phyloP scores from a whole-genome alignment of 2,329 filamentous ascomycete species.

The Neonectria ditissima region DNA sequence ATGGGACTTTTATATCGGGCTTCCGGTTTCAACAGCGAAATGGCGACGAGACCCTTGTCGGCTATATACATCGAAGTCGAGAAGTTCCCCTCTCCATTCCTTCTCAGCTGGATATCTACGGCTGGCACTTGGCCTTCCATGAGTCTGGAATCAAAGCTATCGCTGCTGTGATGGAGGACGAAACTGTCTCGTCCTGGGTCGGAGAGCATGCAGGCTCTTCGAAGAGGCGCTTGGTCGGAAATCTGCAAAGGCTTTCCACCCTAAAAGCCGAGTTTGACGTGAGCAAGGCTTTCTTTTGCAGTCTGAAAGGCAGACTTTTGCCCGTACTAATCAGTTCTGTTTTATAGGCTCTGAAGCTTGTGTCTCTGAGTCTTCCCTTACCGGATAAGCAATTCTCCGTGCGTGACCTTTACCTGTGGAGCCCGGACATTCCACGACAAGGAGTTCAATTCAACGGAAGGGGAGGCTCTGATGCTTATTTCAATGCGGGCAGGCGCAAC shows the following conservation, averaged over 20 bases:
- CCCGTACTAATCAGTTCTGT: too few species aligned
- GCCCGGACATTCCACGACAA: too few species aligned
- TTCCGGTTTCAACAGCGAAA: conserved; percentile 13
- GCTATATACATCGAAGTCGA: conserved; percentile 11
- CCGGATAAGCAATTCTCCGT: too few species aligned
- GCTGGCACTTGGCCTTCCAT: neutral
- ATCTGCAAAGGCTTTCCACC: neutral
- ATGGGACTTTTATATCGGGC: conserved; percentile 17
- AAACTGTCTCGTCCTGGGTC: conserved; percentile 1
- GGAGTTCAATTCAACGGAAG: too few species aligned
- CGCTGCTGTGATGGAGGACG: neutral
- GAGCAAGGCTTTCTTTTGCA: neutral
- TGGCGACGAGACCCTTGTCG: conserved; percentile 6
- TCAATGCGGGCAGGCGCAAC: too few species aligned
- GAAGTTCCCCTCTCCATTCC: neutral
- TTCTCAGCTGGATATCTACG: neutral
- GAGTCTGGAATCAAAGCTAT: conserved; percentile 3
- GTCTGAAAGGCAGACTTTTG: too few species aligned
- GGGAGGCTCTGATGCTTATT: too few species aligned
- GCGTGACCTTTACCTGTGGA: too few species aligned
- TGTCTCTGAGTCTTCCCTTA: too few species aligned
- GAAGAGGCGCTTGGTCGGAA: neutral
- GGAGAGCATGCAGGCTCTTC: neutral
- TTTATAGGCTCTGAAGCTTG: too few species aligned
- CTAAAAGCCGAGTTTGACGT: conserved; percentile 16